These are phyloP conservation scores for Linanthus parryae DNA, from an alignment of 148 eudicot genomes.

Conservation along the genomic window DNA sequence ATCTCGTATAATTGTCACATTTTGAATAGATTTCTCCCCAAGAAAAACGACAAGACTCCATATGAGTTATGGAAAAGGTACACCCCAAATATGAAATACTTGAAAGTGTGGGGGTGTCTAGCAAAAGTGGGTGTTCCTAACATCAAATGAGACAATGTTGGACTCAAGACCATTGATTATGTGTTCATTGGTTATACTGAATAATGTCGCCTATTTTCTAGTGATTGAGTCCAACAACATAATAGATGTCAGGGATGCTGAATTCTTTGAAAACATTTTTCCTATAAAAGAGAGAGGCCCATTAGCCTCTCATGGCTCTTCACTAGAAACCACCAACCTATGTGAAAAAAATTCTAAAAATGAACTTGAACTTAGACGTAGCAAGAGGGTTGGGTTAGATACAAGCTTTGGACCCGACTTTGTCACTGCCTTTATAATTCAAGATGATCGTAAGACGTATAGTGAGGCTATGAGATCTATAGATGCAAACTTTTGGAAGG, in stretches of 20 bases:
- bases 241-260: conserved; percentile 9
- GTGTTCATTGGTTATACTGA: conserved; percentile 9
- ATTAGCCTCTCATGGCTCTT: no score
- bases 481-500: no score
- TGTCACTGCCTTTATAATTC: no score
- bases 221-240: conserved; percentile 8
- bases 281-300: conserved; percentile 10
- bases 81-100: conserved; percentile 1
- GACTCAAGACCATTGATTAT: neutral
- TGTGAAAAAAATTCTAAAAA: no score
- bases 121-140: neutral
- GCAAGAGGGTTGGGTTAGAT: no score
- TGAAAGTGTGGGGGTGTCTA: conserved; percentile 4
- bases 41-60: conserved; percentile 1
- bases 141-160: conserved; percentile 6
- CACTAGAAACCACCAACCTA: no score
- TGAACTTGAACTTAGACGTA: no score
- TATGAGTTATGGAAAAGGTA: conserved; percentile 10
- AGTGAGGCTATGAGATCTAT: no score
- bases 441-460: no score
- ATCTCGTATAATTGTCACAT: conserved; percentile 8
- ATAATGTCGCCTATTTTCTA: conserved; percentile 9
- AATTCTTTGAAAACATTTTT: conserved; percentile 11
- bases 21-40: neutral
- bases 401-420: no score